These are phyloP conservation scores for Pichia kudriavzevii DNA, from an alignment of 1,139 yeast species.

Conservation along the genomic window DNA sequence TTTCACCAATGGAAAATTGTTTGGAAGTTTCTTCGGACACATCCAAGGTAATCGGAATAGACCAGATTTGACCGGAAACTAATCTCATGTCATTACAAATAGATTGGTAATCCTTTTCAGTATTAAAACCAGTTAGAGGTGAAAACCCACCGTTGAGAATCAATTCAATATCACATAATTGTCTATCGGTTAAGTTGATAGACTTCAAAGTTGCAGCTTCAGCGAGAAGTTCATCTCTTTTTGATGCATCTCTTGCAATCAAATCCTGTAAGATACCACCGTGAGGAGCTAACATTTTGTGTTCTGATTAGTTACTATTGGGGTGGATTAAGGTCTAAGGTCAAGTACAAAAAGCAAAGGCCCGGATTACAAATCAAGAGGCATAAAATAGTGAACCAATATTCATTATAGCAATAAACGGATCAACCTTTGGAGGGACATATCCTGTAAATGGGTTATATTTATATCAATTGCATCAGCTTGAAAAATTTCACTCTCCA, in stretches of 20 bases:
- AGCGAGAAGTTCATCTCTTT: constrained; percentile 45
- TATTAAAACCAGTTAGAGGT: constrained; percentile 81
- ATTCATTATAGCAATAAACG: too few relatives aligned
- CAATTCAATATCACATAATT: constrained; percentile 86
- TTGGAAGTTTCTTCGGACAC: constrained; percentile 50
- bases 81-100: constrained; percentile 77
- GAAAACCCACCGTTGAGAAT: constrained; percentile 92
- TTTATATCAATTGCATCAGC: too few relatives aligned
- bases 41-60: constrained; percentile 89
- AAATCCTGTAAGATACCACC: constrained; percentile 87
- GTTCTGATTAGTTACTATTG: not conserved
- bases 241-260: constrained; percentile 68
- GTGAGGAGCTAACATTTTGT: constrained; percentile 72
- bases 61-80: constrained; percentile 74
- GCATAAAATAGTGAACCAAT: too few relatives aligned
- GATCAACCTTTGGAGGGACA: too few relatives aligned
- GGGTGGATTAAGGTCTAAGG: too few relatives aligned
- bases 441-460: too few relatives aligned
- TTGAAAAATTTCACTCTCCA: too few relatives aligned
- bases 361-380: too few relatives aligned
- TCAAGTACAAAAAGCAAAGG: not conserved
- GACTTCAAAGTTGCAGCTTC: constrained; percentile 52
- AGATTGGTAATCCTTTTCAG: constrained; percentile 68
- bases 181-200: constrained; percentile 70
- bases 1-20: constrained; percentile 45